Base-by-base conservation (phyloP, 495 filamentous ascomycete genomes). In the Trichoderma erinaceum region DNA sequence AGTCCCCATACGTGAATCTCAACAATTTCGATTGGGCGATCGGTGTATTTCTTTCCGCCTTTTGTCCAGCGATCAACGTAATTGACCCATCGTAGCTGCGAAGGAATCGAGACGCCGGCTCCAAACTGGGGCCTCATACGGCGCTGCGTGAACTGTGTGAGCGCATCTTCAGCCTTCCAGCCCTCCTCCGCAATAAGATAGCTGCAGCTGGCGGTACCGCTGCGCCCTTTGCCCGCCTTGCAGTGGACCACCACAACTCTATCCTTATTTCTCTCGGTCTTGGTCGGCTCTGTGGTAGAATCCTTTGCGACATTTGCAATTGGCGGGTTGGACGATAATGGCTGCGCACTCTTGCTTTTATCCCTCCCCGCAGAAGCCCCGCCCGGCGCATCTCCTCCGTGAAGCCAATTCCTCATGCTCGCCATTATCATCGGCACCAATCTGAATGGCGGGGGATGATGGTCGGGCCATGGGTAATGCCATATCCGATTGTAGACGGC, bases 381-480 rank as follows among this genome's bases (percentile, higher is more conserved):
- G 10, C 71, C 73, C 4, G 77, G 70, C 10, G 75, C 72, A 32
- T 83, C 80, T n/a, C 86, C 78, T 18, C 80, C 85, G 32, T 85
- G 78, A 44, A 96, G 74, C 92, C 93, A 97, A 68, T 92, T 89
- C 65, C 89, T 84, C 93, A 98, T 97, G 70, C 89, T 88, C 7
- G 85, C 92, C 82, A 97, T 85, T n/a, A 97, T 91, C 73, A 88
- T 81, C 1, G 92, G 93, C 27, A 98, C 89, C 16, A 97, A 78
- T 41, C 86, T 84, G 73, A 99, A 98, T 4, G 96, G 95, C 68
- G 95, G 95, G 41, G 95, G 96, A 75, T 98, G 95, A 74, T 99
- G 95, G 75, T 99, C 95, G 0, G 96, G 96, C 85, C 91, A 99
- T 1, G 95, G 95, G 71, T 90, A 97, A 78, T 98, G 95, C 70